Conservation (phyloP, 768 basidiomycete genomes). For the Rhizopogon roseolus region DNA sequence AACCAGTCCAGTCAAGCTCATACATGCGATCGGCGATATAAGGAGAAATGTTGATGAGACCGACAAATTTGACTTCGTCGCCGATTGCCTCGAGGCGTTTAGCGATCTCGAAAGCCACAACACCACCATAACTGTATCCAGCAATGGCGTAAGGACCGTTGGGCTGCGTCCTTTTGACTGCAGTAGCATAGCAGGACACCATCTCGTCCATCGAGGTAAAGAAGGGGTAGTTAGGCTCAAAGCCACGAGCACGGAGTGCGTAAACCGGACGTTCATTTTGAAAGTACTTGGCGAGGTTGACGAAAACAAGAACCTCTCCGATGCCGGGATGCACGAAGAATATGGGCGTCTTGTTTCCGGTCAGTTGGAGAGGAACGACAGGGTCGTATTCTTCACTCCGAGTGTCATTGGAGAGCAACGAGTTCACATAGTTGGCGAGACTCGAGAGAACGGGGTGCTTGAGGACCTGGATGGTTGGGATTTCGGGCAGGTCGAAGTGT, state of each 20-base stretch:
- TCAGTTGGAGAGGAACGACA: slow-evolving; percentile 31
- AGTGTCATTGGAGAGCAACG: slow-evolving; percentile 13
- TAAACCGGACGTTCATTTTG: slow-evolving; percentile 37
- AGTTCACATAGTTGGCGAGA: slow-evolving; percentile 25
- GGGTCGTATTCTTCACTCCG: slow-evolving; percentile 27
- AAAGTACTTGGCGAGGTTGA: slow-evolving; percentile 35
- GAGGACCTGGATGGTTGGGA: slow-evolving; percentile 32
- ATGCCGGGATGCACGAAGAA: slow-evolving; percentile 41
- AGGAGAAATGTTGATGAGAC: slow-evolving; percentile 39
- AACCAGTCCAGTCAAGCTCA: slow-evolving; percentile 35
- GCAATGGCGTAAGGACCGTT: slow-evolving; percentile 36
- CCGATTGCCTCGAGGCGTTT: slow-evolving; percentile 32
- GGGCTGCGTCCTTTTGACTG: slow-evolving; percentile 29
- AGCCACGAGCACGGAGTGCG: slow-evolving; percentile 41
- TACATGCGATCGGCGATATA: slow-evolving; percentile 36
- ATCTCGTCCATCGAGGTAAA: slow-evolving; percentile 36
- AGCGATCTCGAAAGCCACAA: slow-evolving; percentile 38
- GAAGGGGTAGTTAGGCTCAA: slow-evolving; percentile 32
- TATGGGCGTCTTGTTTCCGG: slow-evolving; percentile 34
- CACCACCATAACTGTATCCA: slow-evolving; percentile 42
- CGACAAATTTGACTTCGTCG: slow-evolving; percentile 34
- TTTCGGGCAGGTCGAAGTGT: slow-evolving; percentile 21
- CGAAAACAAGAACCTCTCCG: slow-evolving; percentile 35
- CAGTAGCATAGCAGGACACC: slow-evolving; percentile 31
- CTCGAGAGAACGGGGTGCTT: slow-evolving; percentile 25